phyloP scores from a whole-genome alignment of 257 asterid species.

The Fraxinus pennsylvanica region DNA sequence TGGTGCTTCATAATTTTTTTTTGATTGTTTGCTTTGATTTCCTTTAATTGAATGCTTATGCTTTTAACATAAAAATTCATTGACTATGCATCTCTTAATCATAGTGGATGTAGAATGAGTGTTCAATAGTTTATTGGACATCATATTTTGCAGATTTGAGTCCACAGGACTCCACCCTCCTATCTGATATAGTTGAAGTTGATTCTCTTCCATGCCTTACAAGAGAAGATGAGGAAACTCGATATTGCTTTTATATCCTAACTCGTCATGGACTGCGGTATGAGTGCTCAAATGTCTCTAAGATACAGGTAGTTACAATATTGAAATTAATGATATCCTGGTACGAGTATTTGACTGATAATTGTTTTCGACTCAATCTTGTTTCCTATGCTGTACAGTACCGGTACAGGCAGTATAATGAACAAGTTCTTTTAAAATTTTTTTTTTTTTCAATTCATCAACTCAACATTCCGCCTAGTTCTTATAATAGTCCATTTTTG shows the following conservation, averaged over 20 bases:
- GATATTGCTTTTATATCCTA: conserved; percentile 73
- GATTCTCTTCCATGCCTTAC: conserved; percentile 63
- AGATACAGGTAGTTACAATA: conserved; percentile 59
- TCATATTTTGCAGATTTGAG: conserved; percentile 64
- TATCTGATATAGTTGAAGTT: conserved; percentile 78
- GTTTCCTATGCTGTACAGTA: neutral
- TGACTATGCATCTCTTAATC: conserved; percentile 13
- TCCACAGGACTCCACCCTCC: conserved; percentile 88
- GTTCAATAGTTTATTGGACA: neutral
- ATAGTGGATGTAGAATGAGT: neutral
- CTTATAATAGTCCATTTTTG: neutral
- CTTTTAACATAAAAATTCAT: neutral
- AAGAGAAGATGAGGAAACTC: conserved; percentile 65
- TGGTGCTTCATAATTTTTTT: conserved; percentile 18
- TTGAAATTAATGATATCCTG: neutral
- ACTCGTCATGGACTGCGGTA: conserved; percentile 86
- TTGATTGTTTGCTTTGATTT: neutral
- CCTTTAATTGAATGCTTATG: neutral
- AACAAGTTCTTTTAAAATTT: neutral
- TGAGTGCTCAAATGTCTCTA: conserved; percentile 82
- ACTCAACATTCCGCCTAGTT: neutral
- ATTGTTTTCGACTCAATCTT: neutral
- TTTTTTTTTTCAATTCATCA: neutral
- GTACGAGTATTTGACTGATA: neutral
- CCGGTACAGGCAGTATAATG: neutral